Conservation (phyloP, 2,329 filamentous ascomycete genomes). For the Apiospora malaysiana region DNA sequence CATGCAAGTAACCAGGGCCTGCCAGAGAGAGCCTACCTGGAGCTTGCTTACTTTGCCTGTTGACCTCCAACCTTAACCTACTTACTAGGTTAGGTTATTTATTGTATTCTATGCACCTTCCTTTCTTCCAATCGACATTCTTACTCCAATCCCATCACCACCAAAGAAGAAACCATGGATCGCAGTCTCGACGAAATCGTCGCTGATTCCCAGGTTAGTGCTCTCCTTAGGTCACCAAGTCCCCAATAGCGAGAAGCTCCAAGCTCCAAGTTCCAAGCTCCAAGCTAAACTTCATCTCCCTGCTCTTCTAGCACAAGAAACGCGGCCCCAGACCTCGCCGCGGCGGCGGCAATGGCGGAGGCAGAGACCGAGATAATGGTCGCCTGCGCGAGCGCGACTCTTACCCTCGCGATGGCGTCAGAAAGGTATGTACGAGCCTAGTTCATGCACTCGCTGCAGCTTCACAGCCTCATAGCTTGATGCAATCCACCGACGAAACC, state of each 20-base stretch:
- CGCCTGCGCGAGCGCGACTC: slow-evolving; percentile 43
- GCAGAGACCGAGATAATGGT: slow-evolving; percentile 26
- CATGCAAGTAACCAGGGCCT: background rate
- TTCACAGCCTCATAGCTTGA: background rate
- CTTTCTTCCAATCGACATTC: background rate
- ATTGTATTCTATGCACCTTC: background rate
- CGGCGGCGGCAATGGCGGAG: slow-evolving; percentile 24
- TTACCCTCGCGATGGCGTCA: slow-evolving; percentile 82
- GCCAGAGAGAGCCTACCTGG: no score
- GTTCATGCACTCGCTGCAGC: background rate
- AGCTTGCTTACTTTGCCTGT: background rate
- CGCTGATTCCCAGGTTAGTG: slow-evolving; percentile 41
- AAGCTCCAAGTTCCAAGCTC: no score
- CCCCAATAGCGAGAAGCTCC: no score
- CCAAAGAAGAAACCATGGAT: slow-evolving; percentile 34
- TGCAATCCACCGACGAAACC: background rate
- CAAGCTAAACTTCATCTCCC: no score
- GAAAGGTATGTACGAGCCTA: slow-evolving; percentile 66
- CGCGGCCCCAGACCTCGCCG: slow-evolving; percentile 37
- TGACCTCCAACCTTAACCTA: no score
- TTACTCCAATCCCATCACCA: slow-evolving; percentile 5
- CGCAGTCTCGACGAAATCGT: slow-evolving; percentile 44
- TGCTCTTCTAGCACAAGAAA: slow-evolving; percentile 32
- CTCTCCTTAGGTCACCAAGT: background rate
- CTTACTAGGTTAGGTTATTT: no score